These are phyloP conservation scores for Magnaporthiopsis poae DNA, from an alignment of 2,329 filamentous ascomycete genomes.

Conservation along the genomic window DNA sequence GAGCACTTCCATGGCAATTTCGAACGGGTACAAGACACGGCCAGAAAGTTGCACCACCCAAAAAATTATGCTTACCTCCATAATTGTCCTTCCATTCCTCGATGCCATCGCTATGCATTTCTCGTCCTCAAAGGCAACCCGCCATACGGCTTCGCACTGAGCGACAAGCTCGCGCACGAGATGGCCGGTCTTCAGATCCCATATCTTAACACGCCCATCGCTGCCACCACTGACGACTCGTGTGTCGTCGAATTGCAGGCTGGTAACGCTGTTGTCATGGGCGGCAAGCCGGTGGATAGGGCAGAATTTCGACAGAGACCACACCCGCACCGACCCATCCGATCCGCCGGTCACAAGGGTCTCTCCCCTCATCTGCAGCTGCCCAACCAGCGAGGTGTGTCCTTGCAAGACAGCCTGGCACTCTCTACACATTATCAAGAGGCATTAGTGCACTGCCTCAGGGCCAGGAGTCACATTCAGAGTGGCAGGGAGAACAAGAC, in stretches of 20 bases:
- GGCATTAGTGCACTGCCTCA: background rate
- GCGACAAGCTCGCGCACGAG: slow-evolving; percentile 83
- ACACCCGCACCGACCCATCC: slow-evolving; percentile 90
- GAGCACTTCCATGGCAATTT: background rate
- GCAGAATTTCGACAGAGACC: slow-evolving; percentile 82
- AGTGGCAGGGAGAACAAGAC: slow-evolving; percentile 21
- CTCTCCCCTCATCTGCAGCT: slow-evolving; percentile 89
- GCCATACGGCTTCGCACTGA: slow-evolving; percentile 90
- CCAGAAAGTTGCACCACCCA: background rate
- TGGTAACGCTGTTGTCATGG: slow-evolving; percentile 97
- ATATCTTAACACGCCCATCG: slow-evolving; percentile 96
- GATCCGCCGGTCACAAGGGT: slow-evolving; percentile 93
- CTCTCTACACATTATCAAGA: slow-evolving; percentile 34
- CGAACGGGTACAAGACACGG: too few species aligned
- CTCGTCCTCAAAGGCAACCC: slow-evolving; percentile 95
- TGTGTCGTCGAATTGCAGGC: slow-evolving; percentile 90
- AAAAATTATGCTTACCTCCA: slow-evolving; percentile 65
- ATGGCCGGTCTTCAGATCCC: slow-evolving; percentile 86
- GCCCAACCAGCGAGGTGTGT: slow-evolving; percentile 91
- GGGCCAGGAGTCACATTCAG: slow-evolving; percentile 20
- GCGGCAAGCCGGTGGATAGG: slow-evolving; percentile 90
- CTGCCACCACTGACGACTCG: slow-evolving; percentile 91
- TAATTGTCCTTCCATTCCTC: slow-evolving; percentile 75
- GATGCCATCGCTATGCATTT: slow-evolving; percentile 94
- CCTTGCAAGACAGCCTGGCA: slow-evolving; percentile 89